These are phyloP conservation scores for Nitzschia inconspicua DNA, from an alignment of 108 stramenopile genomes.

Conservation along the genomic window DNA sequence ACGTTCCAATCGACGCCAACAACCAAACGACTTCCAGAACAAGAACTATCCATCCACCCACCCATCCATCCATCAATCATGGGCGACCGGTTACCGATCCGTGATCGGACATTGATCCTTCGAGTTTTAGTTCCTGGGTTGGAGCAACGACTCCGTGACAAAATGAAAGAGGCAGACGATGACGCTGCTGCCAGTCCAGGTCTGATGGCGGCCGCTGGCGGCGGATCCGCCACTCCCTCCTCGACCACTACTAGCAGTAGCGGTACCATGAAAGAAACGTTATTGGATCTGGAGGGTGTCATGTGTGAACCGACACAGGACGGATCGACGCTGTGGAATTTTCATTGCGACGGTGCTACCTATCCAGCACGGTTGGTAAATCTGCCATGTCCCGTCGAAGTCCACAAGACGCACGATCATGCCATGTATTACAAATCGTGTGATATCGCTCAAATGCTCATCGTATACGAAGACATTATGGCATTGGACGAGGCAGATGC, in stretches of 20 bases:
- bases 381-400: slow-evolving; percentile 89
- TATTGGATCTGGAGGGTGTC: slow-evolving; percentile 80
- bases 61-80: too few relatives aligned
- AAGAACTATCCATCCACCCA: too few relatives aligned
- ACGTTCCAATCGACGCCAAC: too few relatives aligned
- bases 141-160: slow-evolving; percentile 73
- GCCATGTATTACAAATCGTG: slow-evolving; percentile 86
- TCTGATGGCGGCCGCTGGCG: background rate
- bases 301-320: slow-evolving; percentile 59
- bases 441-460: slow-evolving; percentile 91
- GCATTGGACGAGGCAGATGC: slow-evolving; percentile 85
- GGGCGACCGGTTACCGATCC: slow-evolving; percentile 42
- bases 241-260: background rate
- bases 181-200: slow-evolving; percentile 3
- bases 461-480: slow-evolving; percentile 87
- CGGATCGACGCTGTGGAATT: slow-evolving; percentile 73
- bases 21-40: too few relatives aligned
- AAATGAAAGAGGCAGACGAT: slow-evolving; percentile 64
- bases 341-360: slow-evolving; percentile 82
- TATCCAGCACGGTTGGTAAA: slow-evolving; percentile 92
- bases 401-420: slow-evolving; percentile 91
- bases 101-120: slow-evolving; percentile 64
- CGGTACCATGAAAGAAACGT: slow-evolving; percentile 26
- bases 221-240: background rate
- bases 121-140: slow-evolving; percentile 69